phyloP scores from a whole-genome alignment of 768 basidiomycete genomes.

The Mycena amicta region DNA sequence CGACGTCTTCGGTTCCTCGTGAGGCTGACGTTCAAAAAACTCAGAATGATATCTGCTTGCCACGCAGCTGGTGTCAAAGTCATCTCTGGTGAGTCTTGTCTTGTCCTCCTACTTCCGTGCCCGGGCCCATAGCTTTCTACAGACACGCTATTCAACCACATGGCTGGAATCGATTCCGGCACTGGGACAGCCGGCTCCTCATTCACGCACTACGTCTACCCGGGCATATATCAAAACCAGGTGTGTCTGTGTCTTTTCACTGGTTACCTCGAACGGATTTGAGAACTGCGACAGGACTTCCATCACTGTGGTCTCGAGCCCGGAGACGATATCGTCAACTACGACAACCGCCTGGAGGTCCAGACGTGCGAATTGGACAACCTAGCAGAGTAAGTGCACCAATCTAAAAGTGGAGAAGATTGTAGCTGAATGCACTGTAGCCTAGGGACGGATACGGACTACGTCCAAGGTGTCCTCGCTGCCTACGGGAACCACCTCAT shows the following conservation, averaged over 20 bases:
- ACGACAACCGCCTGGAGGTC: constrained; percentile 53
- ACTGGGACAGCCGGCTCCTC: constrained; percentile 51
- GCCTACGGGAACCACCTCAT: constrained; percentile 62
- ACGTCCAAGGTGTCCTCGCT: constrained; percentile 58
- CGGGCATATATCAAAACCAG: constrained; percentile 54
- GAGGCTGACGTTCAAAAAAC: not conserved
- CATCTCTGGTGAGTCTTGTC: constrained; percentile 38
- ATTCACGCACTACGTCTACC: constrained; percentile 57
- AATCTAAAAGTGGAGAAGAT: constrained; percentile 10
- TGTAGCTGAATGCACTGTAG: constrained; percentile 32
- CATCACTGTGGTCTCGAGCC: constrained; percentile 64
- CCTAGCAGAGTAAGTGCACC: constrained; percentile 50
- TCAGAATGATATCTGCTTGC: constrained; percentile 51
- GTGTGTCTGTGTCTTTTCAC: too few relatives aligned
- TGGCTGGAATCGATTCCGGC: constrained; percentile 54
- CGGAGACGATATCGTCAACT: constrained; percentile 57
- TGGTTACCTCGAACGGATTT: not conserved
- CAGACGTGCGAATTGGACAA: constrained; percentile 56
- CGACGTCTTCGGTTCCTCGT: not conserved
- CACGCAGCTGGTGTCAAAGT: constrained; percentile 58
- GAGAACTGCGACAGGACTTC: constrained; percentile 46
- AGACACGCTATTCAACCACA: constrained; percentile 67
- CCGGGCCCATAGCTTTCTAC: not conserved
- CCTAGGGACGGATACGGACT: constrained; percentile 60
- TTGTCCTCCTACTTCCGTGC: constrained; percentile 12